These are phyloP conservation scores for Aspergillus neoniger DNA, from an alignment of 2,329 filamentous ascomycete species.

Conservation along the genomic window DNA sequence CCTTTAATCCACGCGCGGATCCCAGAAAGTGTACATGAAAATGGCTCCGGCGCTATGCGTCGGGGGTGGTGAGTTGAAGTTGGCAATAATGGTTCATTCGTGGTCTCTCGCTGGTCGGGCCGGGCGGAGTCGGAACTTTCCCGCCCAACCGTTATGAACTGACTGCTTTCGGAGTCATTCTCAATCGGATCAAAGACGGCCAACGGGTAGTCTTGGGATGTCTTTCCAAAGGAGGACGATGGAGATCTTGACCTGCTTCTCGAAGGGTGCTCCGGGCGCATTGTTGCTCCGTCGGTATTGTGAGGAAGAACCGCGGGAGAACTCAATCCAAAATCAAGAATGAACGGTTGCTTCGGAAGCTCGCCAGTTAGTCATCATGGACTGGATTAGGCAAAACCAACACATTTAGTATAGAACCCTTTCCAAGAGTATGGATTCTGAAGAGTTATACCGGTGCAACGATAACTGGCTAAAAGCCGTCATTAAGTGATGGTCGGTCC, in stretches of 20 bases:
- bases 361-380: constrained; percentile 17
- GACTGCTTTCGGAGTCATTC: constrained; percentile 14
- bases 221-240: constrained; percentile 16
- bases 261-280: constrained; percentile 10
- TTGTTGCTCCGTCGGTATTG: constrained; percentile 10
- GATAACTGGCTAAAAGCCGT: no score
- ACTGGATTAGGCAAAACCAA: background rate
- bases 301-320: background rate
- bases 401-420: background rate
- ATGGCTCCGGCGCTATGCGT: constrained; percentile 12
- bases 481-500: no score
- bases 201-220: constrained; percentile 14
- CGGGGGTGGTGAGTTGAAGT: constrained; percentile 13
- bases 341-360: background rate
- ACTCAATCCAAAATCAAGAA: background rate
- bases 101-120: constrained; percentile 15
- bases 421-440: no score
- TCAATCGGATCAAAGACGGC: constrained; percentile 9
- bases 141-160: constrained; percentile 18
- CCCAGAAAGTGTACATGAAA: constrained; percentile 27
- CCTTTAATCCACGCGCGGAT: constrained; percentile 33
- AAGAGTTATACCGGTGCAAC: no score
- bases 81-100: constrained; percentile 26
- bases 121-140: constrained; percentile 23
- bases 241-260: constrained; percentile 13